A percentile compares a stretch with the other conserved stretches of the same genome.
Conservation (phyloP, 2,329 filamentous ascomycete genomes). For the Ophiocordyceps sinensis region DNA sequence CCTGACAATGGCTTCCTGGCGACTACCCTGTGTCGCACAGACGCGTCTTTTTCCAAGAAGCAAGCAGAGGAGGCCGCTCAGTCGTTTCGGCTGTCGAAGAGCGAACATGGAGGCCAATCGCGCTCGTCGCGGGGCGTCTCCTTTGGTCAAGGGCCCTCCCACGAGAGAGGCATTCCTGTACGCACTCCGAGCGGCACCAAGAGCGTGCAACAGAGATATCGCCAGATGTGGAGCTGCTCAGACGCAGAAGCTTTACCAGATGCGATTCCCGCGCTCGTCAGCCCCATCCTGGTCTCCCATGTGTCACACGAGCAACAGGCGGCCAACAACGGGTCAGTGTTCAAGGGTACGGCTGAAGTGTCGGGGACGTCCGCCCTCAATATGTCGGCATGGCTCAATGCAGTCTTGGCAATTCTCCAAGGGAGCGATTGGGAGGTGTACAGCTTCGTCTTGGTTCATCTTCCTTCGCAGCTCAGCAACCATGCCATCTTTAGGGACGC, state of each 20-base stretch:
- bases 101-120: constrained; percentile 23
- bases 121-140: constrained; percentile 36
- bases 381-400: constrained; percentile 60
- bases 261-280: constrained; percentile 27
- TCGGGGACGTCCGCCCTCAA: constrained; percentile 30
- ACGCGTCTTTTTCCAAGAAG: constrained; percentile 35
- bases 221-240: constrained; percentile 43
- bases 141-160: constrained; percentile 29
- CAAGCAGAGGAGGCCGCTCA: constrained; percentile 36
- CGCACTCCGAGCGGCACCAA: constrained; percentile 27
- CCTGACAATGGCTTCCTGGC: constrained; percentile 64
- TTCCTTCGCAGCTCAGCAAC: constrained; percentile 80
- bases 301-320: constrained; percentile 1
- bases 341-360: constrained; percentile 15
- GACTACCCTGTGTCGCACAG: constrained; percentile 52
- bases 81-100: constrained; percentile 26
- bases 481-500: constrained; percentile 69
- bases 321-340: constrained; percentile 4
- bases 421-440: constrained; percentile 84
- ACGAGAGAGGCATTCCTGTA: constrained; percentile 25
- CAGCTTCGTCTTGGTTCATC: constrained; percentile 74
- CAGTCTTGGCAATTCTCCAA: constrained; percentile 57
- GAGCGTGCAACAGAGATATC: constrained; percentile 21
- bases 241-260: constrained; percentile 42
- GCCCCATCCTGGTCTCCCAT: constrained; percentile 34